These are phyloP conservation scores for Ascochyta clinopodiicola DNA, from an alignment of 2,329 filamentous ascomycete species.

Conservation along the genomic window DNA sequence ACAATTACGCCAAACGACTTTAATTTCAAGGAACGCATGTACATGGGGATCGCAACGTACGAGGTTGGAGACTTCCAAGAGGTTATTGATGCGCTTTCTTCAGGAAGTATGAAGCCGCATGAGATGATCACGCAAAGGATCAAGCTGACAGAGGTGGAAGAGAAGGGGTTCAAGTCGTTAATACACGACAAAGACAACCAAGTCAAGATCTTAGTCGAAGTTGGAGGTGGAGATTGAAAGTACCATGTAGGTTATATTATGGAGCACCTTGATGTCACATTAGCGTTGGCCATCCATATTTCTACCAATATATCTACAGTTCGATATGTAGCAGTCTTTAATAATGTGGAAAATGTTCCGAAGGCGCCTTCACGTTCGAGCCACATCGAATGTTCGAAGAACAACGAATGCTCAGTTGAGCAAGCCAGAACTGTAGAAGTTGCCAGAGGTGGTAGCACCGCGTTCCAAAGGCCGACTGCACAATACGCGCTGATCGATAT, in stretches of 20 bases:
- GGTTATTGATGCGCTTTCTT: conserved; percentile 53
- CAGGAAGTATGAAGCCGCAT: conserved; percentile 52
- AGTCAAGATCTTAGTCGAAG: conserved; percentile 56
- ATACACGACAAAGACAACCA: conserved; percentile 59
- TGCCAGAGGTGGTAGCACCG: conserved; percentile 38
- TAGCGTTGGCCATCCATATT: not conserved
- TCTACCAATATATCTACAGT: not conserved
- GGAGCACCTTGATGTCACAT: conserved; percentile 16
- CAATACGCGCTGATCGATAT: conserved; percentile 44
- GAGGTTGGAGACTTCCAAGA: conserved; percentile 59
- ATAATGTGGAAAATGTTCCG: conserved; percentile 29
- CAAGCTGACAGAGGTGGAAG: conserved; percentile 54
- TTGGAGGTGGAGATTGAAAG: conserved; percentile 34
- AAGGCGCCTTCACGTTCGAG: conserved; percentile 30
- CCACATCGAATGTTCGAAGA: conserved; percentile 21
- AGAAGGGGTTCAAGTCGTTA: conserved; percentile 55
- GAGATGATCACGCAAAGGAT: conserved; percentile 60
- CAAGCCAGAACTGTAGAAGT: conserved; percentile 29
- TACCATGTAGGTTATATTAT: not conserved
- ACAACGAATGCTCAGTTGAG: conserved; percentile 29
- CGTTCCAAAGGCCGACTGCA: conserved; percentile 37
- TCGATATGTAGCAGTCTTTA: not conserved
- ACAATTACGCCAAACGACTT: conserved; percentile 58
- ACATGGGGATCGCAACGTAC: conserved; percentile 61
- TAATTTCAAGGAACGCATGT: conserved; percentile 60